Evolutionary conservation across 352 stramenopile genomes (phyloP).

Genomic region (Globisporangium apiculatum): DNA sequence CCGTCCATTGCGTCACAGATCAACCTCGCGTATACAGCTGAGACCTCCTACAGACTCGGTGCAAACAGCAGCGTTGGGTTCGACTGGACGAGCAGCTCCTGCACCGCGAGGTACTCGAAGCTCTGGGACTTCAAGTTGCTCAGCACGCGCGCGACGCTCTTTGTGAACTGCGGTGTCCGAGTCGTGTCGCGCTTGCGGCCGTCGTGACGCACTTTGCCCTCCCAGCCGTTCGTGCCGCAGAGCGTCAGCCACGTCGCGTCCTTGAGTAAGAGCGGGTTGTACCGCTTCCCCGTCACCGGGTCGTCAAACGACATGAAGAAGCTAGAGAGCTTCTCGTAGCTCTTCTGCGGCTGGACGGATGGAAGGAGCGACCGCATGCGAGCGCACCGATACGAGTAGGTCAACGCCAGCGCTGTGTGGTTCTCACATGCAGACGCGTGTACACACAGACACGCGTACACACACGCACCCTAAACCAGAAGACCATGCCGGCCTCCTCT

Average conservation of each 20-base stretch:
- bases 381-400: neutral
- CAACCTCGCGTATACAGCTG: too few species aligned
- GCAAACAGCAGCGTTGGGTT: conserved; percentile 64
- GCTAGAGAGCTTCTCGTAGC: conserved; percentile 52
- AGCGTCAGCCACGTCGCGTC: conserved; percentile 56
- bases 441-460: neutral
- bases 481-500: conserved; percentile 61
- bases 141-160: conserved; percentile 40
- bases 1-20: too few species aligned
- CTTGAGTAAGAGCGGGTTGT: conserved; percentile 54
- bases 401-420: too few species aligned
- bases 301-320: conserved; percentile 49
- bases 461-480: conserved; percentile 60
- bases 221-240: conserved; percentile 59
- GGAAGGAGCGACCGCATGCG: neutral
- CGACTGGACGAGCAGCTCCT: conserved; percentile 61
- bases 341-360: conserved; percentile 35
- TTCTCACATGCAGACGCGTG: too few species aligned
- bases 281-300: conserved; percentile 32
- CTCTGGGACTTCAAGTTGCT: conserved; percentile 56
- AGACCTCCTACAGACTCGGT: conserved; percentile 9
- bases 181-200: conserved; percentile 35
- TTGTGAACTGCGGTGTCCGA: conserved; percentile 46
- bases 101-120: conserved; percentile 65
- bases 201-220: conserved; percentile 50